These are phyloP conservation scores for Eimeria praecox DNA, from an alignment of 169 alveolate genomes.

Conservation along the genomic window DNA sequence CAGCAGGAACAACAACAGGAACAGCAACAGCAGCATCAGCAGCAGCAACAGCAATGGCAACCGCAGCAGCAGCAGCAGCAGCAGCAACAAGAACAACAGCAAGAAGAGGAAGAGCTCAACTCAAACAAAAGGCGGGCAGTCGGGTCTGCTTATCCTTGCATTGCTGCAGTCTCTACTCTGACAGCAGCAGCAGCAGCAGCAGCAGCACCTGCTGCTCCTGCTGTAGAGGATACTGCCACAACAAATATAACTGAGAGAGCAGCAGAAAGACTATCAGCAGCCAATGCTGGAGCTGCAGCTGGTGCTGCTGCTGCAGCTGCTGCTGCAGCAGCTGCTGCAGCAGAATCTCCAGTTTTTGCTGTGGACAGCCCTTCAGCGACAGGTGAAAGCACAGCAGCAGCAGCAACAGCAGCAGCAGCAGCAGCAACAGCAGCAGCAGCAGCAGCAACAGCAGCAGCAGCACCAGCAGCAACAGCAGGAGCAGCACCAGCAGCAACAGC, in stretches of 20 bases:
- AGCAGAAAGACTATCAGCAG: neutral
- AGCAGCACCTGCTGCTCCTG: neutral
- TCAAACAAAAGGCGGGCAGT: neutral
- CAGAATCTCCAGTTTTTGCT: neutral
- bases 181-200: neutral
- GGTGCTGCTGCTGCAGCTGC: neutral
- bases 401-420: conserved; percentile 7
- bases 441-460: neutral
- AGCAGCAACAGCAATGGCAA: neutral
- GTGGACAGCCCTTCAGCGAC: neutral
- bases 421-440: neutral
- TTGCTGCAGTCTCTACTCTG: neutral
- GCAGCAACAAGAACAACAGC: neutral
- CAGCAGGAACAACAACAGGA: neutral
- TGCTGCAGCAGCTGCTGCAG: neutral
- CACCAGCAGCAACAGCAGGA: conserved; percentile 1
- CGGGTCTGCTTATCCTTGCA: neutral
- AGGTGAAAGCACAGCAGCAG: neutral
- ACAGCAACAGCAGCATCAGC: conserved; percentile 31
- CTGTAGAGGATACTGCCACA: neutral
- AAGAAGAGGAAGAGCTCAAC: neutral
- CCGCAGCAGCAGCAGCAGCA: neutral
- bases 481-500: neutral
- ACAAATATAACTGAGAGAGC: neutral
- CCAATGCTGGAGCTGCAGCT: neutral